Percentiles rank a stretch among this genome's conserved stretches.
Evolutionary conservation across 2,329 filamentous ascomycete genomes (phyloP).

Genomic region (Aspergillus sclerotialis): DNA sequence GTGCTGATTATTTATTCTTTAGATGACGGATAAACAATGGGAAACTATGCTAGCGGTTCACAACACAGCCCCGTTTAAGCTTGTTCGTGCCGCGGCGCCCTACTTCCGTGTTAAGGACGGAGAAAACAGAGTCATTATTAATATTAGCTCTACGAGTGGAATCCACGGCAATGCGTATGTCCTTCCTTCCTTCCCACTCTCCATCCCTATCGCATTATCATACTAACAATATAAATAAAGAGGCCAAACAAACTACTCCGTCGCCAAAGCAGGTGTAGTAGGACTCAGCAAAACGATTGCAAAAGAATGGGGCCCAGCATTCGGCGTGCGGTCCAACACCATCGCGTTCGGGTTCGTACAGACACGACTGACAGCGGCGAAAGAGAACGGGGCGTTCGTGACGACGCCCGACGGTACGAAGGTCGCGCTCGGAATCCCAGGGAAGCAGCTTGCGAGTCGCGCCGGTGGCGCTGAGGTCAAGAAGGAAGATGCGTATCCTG

Average conservation of each 20-base stretch:
- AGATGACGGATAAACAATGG: conserved; percentile 86
- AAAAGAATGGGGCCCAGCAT: conserved; percentile 82
- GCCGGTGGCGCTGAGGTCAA: conserved; percentile 23
- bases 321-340: conserved; percentile 76
- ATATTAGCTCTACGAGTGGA: conserved; percentile 75
- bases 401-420: conserved; percentile 68
- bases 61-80: conserved; percentile 77
- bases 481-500: conserved; percentile 44
- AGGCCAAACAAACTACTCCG: conserved; percentile 82
- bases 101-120: conserved; percentile 85
- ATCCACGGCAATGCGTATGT: conserved; percentile 69
- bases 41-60: conserved; percentile 79
- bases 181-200: conserved; percentile 1
- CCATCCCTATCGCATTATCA: neutral
- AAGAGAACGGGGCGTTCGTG: conserved; percentile 76
- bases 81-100: conserved; percentile 70
- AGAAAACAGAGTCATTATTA: conserved; percentile 70
- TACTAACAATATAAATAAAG: conserved; percentile 9
- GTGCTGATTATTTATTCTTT: conserved; percentile 1
- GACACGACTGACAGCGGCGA: conserved; percentile 73
- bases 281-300: conserved; percentile 85
- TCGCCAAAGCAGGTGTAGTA: conserved; percentile 76
- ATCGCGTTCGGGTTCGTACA: conserved; percentile 77
- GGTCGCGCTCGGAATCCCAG: conserved; percentile 67
- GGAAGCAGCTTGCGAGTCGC: conserved; percentile 42